These are phyloP conservation scores for Papilionanthe hybrid DNA, from an alignment of 116 monocot genomes.

Conservation along the genomic window DNA sequence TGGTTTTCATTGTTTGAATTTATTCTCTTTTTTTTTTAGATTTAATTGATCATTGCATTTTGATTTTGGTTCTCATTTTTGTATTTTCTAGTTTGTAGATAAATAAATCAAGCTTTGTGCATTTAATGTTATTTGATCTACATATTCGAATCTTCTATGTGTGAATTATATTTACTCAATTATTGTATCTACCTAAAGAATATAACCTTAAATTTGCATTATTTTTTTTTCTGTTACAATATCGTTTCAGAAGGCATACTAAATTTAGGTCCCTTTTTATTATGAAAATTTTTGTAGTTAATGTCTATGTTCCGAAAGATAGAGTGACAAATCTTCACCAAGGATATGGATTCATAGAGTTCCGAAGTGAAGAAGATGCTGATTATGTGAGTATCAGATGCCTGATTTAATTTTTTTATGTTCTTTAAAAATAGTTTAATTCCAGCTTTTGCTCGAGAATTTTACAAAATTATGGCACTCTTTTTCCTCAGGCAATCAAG, in stretches of 20 bases:
- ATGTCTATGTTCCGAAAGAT: conserved; percentile 98
- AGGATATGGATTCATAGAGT: conserved; percentile 96
- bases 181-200: not conserved
- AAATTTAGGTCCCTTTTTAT: not conserved
- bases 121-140: not conserved
- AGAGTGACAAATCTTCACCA: conserved; percentile 98
- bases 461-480: not conserved
- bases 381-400: conserved; percentile 68
- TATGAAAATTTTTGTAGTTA: conserved; percentile 37
- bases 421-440: not conserved
- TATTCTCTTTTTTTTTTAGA: not conserved
- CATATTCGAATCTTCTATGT: not conserved
- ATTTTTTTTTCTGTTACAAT: not conserved
- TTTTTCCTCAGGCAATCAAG: conserved; percentile 68
- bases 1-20: not conserved
- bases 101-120: not conserved
- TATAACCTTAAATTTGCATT: not conserved
- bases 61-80: not conserved
- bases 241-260: not conserved
- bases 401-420: not conserved
- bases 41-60: not conserved
- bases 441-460: not conserved
- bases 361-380: conserved; percentile 94
- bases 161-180: too few relatives aligned
- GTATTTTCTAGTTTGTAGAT: not conserved